Conservation (phyloP, 345 rosid species). For the Citrus mangshanensis region DNA sequence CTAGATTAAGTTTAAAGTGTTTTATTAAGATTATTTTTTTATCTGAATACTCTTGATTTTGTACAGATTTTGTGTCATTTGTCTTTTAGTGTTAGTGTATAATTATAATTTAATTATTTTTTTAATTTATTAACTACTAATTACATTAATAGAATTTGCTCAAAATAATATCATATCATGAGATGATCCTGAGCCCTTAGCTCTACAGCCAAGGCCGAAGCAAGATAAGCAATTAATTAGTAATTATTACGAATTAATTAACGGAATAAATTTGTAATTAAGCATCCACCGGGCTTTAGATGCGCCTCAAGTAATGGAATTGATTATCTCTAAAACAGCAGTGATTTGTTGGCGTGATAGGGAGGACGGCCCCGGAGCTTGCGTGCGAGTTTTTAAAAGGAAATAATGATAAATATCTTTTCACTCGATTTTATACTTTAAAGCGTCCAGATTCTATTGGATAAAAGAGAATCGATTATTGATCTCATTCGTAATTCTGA, state of each 20-base stretch:
- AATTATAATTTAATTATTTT: fast-evolving
- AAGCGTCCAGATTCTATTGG: not conserved
- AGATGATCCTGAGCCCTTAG: fast-evolving
- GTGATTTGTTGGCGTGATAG: not conserved
- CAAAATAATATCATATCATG: fast-evolving
- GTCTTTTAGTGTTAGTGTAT: fast-evolving
- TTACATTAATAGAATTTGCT: too few species aligned
- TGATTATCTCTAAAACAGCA: not conserved
- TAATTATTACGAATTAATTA: too few species aligned
- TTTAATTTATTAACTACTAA: too few species aligned
- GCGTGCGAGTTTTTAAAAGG: not conserved
- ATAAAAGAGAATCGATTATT: not conserved
- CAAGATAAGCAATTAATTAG: too few species aligned
- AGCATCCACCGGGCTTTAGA: not conserved
- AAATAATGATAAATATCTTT: not conserved
- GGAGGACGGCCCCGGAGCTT: too few species aligned
- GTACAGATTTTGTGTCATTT: fast-evolving
- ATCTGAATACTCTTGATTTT: fast-evolving
- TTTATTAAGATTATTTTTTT: too few species aligned
- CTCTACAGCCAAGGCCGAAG: too few species aligned
- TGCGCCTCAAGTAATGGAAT: not conserved
- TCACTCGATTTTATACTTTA: not conserved
- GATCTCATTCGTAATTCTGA: not conserved
- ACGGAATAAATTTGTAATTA: not conserved
- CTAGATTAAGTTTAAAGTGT: too few species aligned